These are phyloP conservation scores for Penicillium sp. DNA, from an alignment of 2,329 filamentous ascomycete genomes.

Conservation along the genomic window DNA sequence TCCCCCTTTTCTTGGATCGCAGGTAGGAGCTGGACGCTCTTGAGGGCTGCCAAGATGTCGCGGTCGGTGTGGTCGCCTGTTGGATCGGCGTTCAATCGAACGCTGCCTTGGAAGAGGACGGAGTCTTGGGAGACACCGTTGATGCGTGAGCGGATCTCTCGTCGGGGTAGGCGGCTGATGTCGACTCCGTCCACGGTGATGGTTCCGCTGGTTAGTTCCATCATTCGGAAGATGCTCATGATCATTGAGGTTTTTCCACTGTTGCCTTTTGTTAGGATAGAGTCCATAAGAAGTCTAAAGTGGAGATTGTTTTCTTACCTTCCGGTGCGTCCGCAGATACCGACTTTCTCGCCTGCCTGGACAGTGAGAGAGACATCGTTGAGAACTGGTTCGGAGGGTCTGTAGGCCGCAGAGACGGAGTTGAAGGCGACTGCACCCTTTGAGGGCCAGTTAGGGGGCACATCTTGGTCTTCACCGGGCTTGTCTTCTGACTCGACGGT, in stretches of 20 bases:
- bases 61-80: slow-evolving; percentile 30
- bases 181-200: slow-evolving; percentile 47
- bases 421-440: slow-evolving; percentile 45
- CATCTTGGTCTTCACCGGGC: slow-evolving; percentile 39
- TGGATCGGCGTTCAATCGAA: slow-evolving; percentile 43
- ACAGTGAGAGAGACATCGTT: slow-evolving; percentile 49
- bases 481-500: slow-evolving; percentile 47
- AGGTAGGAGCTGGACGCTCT: slow-evolving; percentile 38
- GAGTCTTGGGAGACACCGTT: slow-evolving; percentile 47
- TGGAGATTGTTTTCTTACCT: slow-evolving; percentile 24
- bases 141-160: slow-evolving; percentile 42
- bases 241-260: slow-evolving; percentile 47
- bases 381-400: slow-evolving; percentile 40
- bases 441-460: slow-evolving; percentile 45
- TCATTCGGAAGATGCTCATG: slow-evolving; percentile 43
- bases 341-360: slow-evolving; percentile 41
- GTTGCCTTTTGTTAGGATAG: background rate
- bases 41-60: slow-evolving; percentile 38
- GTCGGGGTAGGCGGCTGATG: slow-evolving; percentile 38
- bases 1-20: slow-evolving; percentile 41
- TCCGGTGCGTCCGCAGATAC: slow-evolving; percentile 43
- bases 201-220: slow-evolving; percentile 39
- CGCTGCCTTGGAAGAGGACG: slow-evolving; percentile 42
- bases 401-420: slow-evolving; percentile 47
- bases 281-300: background rate